Evolutionary conservation across 257 asterid genomes (phyloP).

Genomic region (Nicotiana benthamiana): DNA sequence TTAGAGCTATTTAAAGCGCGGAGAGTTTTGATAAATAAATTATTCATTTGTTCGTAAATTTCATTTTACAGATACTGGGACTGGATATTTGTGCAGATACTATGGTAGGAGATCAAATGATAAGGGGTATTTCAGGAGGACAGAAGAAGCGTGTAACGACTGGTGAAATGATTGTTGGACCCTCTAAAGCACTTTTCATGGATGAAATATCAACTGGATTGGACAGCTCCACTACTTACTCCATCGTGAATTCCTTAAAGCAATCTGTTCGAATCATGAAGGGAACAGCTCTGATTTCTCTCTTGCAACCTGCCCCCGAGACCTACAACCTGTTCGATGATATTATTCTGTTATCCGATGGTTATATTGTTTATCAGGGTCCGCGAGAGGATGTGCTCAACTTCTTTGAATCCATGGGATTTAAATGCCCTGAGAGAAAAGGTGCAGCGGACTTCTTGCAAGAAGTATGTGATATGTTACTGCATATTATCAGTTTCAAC

Average conservation of each 20-base stretch:
- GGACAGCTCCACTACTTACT: conserved; percentile 38
- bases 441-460: conserved; percentile 41
- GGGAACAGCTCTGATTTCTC: conserved; percentile 36
- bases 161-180: conserved; percentile 43
- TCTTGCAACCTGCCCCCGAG: conserved; percentile 38
- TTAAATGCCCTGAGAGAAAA: conserved; percentile 35
- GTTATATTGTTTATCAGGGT: conserved; percentile 29
- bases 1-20: neutral
- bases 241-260: conserved; percentile 30
- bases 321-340: conserved; percentile 35
- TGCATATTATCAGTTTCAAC: too few species aligned
- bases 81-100: conserved; percentile 38
- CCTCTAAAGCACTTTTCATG: conserved; percentile 29
- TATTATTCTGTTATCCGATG: conserved; percentile 29
- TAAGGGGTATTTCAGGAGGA: conserved; percentile 41
- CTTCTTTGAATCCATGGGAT: conserved; percentile 34
- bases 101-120: conserved; percentile 37
- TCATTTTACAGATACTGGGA: conserved; percentile 22
- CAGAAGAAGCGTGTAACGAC: conserved; percentile 37
- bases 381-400: conserved; percentile 27
- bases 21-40: neutral
- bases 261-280: conserved; percentile 28
- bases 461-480: conserved; percentile 16
- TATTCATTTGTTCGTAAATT: neutral
- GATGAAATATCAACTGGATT: conserved; percentile 42